Evolutionary conservation across 352 stramenopile genomes (phyloP), one percentile per base, ranked within the genome.

Genomic region (Thraustochytrium striatum): DNA sequence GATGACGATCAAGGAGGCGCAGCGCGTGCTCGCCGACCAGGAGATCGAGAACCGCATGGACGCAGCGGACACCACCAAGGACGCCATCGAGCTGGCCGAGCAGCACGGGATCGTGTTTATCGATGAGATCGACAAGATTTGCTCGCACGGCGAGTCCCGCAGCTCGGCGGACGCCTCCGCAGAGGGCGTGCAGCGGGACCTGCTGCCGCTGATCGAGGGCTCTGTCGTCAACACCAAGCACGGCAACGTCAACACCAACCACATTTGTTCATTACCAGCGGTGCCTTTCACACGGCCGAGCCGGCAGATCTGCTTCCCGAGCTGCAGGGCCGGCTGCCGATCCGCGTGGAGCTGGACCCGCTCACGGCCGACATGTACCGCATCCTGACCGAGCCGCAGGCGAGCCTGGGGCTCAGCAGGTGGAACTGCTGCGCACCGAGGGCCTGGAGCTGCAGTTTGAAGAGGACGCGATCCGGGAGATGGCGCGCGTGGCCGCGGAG

Each of bases 71-170:
- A 53, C 91, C 3, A 89, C 88, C 53, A 91, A 91, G 73, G 89
- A 93, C 73, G 91, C 91, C 7, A 86, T 96, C 55, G 59, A 85
- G 25, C 86, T 90, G 33, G 97, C 97, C 3, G 95, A 99, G 84
- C 93, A 99, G 87, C 97, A 95, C 72, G 97, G 97, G 16, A 99
- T 99, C 82, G 97, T 99, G 38, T 99, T 99, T 84, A 99, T 99
- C 81, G 97, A 99, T 86, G 97, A 99, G 84, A 99, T 99, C 80
- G 96, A 99, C 86, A 99, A 99, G 87, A 99, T 99, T 81, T 98
- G 95, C 83, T 97, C 53, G 7, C 25, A 41, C 58, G 38, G 61
- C 36, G 92, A 92, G 75, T 94, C 98, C 83, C 96, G 93, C 83
- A 87, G 91, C 55, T 90, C 91, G 16, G 94, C 95, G 0, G 96